A percentile compares a stretch with the other conserved stretches of the same genome.
Conservation (phyloP, 768 basidiomycete genomes). For the Gloeopeniophorella convolvens region DNA sequence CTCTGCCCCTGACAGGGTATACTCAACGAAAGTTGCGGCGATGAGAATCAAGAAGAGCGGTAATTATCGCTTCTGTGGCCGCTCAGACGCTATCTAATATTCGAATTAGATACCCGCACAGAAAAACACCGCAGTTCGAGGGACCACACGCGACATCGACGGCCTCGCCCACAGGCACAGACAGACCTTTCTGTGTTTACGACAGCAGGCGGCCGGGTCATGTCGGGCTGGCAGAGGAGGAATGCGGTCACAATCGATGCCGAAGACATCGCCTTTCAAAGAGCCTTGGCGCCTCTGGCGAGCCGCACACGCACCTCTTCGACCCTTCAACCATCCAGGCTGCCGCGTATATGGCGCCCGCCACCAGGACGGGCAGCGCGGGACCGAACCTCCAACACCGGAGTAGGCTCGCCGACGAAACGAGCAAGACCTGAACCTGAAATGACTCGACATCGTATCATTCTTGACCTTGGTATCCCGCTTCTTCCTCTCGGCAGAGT, state of each 20-base stretch:
- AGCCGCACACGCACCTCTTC: not conserved
- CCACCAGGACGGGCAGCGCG: not conserved
- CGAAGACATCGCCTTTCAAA: conserved; percentile 33
- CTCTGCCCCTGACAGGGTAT: not conserved
- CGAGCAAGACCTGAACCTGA: not conserved
- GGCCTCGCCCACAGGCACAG: conserved; percentile 23
- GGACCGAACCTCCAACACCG: not conserved
- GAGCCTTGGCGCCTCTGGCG: conserved; percentile 5
- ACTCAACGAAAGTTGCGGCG: not conserved
- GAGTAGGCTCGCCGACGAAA: not conserved
- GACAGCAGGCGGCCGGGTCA: conserved; percentile 34
- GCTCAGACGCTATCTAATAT: not conserved
- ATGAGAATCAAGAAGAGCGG: not conserved
- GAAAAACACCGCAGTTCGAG: not conserved
- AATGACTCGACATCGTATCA: conserved; percentile 24
- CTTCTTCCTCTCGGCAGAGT: conserved; percentile 45
- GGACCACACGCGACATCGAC: not conserved
- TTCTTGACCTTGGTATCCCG: conserved; percentile 47
- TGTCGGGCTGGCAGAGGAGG: conserved; percentile 31
- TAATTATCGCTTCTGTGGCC: not conserved
- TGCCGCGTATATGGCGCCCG: not conserved
- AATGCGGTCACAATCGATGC: conserved; percentile 36
- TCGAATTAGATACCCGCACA: not conserved
- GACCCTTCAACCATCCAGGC: not conserved
- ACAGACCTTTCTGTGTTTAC: conserved; percentile 34